Conservation (phyloP, 352 stramenopile genomes). For the Phytophthora vignae region DNA sequence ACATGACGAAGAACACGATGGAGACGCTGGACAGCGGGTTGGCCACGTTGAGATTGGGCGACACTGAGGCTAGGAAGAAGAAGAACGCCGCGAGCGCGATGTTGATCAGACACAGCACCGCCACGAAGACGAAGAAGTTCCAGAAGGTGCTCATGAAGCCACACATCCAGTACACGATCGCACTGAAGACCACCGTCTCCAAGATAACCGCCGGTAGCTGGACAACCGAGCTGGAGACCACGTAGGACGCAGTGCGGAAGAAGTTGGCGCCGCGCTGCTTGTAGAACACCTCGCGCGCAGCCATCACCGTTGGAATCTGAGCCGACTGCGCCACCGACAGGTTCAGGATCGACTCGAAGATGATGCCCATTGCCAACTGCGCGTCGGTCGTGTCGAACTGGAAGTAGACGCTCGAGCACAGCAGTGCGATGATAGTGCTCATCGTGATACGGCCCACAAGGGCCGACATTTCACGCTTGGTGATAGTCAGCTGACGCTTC, state of each 20-base stretch:
- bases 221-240: no score
- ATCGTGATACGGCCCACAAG: constrained; percentile 36
- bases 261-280: constrained; percentile 30
- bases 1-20: constrained; percentile 41
- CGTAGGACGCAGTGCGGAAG: constrained; percentile 12
- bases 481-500: constrained; percentile 30
- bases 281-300: constrained; percentile 50
- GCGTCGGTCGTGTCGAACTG: constrained; percentile 28
- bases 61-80: constrained; percentile 32
- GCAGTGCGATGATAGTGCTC: constrained; percentile 31
- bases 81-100: constrained; percentile 40
- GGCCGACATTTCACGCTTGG: constrained; percentile 31
- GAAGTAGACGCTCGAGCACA: constrained; percentile 42
- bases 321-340: constrained; percentile 61
- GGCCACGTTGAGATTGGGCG: constrained; percentile 45
- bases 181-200: constrained; percentile 64
- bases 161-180: constrained; percentile 76
- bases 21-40: constrained; percentile 42
- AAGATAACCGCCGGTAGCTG: not conserved
- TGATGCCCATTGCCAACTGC: constrained; percentile 51
- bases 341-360: constrained; percentile 78
- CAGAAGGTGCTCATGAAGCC: constrained; percentile 41
- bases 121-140: constrained; percentile 35
- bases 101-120: constrained; percentile 63
- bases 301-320: constrained; percentile 59